Base-by-base conservation (phyloP, 768 basidiomycete genomes). In the Hypholoma fasciculare region DNA sequence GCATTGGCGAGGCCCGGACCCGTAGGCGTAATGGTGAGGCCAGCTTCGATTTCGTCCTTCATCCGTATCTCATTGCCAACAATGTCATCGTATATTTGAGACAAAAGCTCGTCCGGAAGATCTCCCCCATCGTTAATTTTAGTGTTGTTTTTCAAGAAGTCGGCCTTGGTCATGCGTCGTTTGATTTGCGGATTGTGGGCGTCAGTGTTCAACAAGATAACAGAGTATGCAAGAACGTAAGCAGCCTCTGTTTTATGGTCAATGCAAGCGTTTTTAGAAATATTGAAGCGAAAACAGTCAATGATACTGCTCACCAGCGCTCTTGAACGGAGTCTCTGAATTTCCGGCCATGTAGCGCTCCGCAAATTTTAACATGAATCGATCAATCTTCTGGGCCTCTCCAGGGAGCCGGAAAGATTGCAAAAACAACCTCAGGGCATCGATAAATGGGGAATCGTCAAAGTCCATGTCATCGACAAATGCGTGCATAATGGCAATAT, bases 281-380 rank as follows among this genome's bases (percentile, higher is more conserved):
- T 14, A 13, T 23, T 36, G 7, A n/a, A 19, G 37, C 20, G 48
- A 4, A 12, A 34, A 34, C 6, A 34, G 9, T 34, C 7, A 34
- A 26, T 23, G 20, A 17, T 13, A 49, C 3, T 14, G 44, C 88
- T 54, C 60, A 92, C 92, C 96, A 66, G 97, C 97, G 72, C 98
- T 98, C 51, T 92, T 90, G 67, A 98, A 99, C 2, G 85, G 81
- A 1, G 90, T 91, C 63, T 88, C 83, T 0, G 86, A 74, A 71
- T 98, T 98, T 56, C 88, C 89, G 12, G 88, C 92, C 61, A 98
- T 94, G 71, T 94, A 99, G 37, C 95, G 85, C 71, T 98, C 96
- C 8, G 97, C 96, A 67, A 98, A 99, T 72, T 99, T 99, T 54
- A 98, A 85, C 94, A 99, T 96, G 76, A 86, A 98, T 8, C 97